Percentiles rank a stretch among this genome's conserved stretches.
Evolutionary conservation across 192 early-diverging fungal genomes (phyloP).

Genomic region (Linnemannia hyalina): DNA sequence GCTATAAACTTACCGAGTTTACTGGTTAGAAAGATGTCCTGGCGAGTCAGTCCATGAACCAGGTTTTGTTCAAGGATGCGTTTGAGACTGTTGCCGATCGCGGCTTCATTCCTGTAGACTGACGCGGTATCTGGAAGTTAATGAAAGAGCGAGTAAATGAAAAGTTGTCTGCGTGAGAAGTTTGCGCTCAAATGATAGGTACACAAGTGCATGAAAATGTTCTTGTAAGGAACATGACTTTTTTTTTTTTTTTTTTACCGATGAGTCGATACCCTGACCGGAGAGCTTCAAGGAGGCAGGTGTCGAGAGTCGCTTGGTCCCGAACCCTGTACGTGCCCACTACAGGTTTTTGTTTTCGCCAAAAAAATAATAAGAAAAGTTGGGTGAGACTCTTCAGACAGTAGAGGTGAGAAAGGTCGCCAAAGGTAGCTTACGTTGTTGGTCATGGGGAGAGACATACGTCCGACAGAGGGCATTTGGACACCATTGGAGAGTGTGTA

Average conservation of each 20-base stretch:
- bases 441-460: constrained; percentile 19
- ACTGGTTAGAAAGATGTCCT: constrained; percentile 79
- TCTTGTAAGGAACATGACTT: too few relatives aligned
- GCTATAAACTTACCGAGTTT: constrained; percentile 65
- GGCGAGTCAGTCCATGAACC: constrained; percentile 60
- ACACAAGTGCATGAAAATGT: too few relatives aligned
- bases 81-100: constrained; percentile 66
- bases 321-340: constrained; percentile 64
- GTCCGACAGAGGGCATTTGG: constrained; percentile 34
- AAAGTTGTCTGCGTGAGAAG: too few relatives aligned
- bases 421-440: not conserved
- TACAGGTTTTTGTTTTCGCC: not conserved
- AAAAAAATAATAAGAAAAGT: not conserved
- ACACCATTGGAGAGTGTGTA: constrained; percentile 51
- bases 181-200: too few relatives aligned
- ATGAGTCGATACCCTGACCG: constrained; percentile 59
- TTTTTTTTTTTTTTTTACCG: too few relatives aligned
- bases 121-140: constrained; percentile 69
- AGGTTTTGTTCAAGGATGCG: constrained; percentile 59
- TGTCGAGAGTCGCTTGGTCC: constrained; percentile 43
- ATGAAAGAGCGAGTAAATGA: too few relatives aligned
- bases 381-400: not conserved
- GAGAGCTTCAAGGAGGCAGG: constrained; percentile 55
- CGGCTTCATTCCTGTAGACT: constrained; percentile 74
- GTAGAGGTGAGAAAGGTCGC: not conserved